A percentile compares a stretch with the other conserved stretches of the same genome.
phyloP scores from a whole-genome alignment of 2,329 filamentous ascomycete species.

The Venturia effusa region DNA sequence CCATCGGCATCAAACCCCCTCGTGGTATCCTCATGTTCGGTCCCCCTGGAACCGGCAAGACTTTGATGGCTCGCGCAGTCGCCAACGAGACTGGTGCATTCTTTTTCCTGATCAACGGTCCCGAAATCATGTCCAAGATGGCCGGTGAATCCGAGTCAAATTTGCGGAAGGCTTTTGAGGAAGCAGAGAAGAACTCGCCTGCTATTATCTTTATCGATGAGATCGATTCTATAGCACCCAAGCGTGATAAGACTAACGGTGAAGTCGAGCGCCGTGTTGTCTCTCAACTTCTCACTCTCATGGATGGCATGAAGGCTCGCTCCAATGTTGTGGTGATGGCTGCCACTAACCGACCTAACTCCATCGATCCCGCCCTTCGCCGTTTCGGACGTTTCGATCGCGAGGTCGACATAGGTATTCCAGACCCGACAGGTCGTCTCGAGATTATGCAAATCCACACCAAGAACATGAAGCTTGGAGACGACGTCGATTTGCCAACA shows the following conservation, averaged over 20 bases:
- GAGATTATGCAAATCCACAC: conserved; percentile 99
- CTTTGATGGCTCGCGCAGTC: conserved; percentile 94
- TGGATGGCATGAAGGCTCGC: conserved; percentile 99
- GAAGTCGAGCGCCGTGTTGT: conserved; percentile 98
- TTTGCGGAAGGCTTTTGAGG: conserved; percentile 96
- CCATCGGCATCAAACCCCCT: conserved; percentile 98
- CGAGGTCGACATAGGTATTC: conserved; percentile 96
- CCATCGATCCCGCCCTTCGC: conserved; percentile 92
- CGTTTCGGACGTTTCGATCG: conserved; percentile 98
- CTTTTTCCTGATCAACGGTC: conserved; percentile 99
- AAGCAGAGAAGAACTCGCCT: conserved; percentile 98
- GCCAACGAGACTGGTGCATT: conserved; percentile 98
- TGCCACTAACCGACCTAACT: conserved; percentile 96
- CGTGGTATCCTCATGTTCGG: conserved; percentile 91
- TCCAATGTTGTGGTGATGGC: conserved; percentile 99
- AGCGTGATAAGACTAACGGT: conserved; percentile 99
- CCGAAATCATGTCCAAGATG: conserved; percentile 99
- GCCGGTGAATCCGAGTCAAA: conserved; percentile 98
- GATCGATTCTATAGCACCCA: conserved; percentile 97
- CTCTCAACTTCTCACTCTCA: conserved; percentile 89
- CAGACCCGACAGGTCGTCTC: conserved; percentile 93
- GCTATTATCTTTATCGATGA: conserved; percentile 99
- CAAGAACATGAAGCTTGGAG: conserved; percentile 99
- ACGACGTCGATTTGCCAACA: conserved; percentile 92
- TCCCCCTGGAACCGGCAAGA: conserved; percentile 98